Base-by-base conservation (phyloP, 2,329 filamentous ascomycete genomes). In the Verruconis gallopava region DNA sequence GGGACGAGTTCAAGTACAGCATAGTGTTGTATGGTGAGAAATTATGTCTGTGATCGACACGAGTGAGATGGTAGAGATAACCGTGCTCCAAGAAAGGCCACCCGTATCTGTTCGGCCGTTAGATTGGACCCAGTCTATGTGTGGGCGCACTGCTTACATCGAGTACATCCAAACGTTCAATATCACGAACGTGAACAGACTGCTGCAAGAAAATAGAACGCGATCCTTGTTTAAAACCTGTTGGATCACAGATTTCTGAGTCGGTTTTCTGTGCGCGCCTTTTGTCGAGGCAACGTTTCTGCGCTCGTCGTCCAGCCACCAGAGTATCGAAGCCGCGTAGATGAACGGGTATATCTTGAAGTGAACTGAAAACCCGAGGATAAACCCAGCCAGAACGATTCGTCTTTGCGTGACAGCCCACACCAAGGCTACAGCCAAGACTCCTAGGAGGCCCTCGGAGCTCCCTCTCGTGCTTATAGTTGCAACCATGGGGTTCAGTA, bases 281-380 rank as follows among this genome's bases (percentile, higher is more conserved):
- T 30, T 30, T 30, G 25, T n/a, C n/a, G 25, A 9, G 6, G 25
- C n/a, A 30, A n/a, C 6, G n/a, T 30, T 30, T 30, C 25, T 30
- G 13, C 46, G 44, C 12, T 72, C 69, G 2, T 63, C 64, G 50
- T 84, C 81, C 64, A 89, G 75, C 80, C 80, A 88, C 79, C 81
- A 86, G 4, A 85, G 60, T 33, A 91, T 79, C 3, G 81, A 78
- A 0, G 79, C 75, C 2, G 84, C 89, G 60, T 98, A 98, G 46
- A 98, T 85, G 60, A 96, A 94, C 0, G 91, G 91, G 54, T 98
- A 98, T 47, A 98, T 96, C 69, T 98, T 98, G 65, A 98, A 93
- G 63, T 98, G 91, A 19, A 96, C 88, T 1, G 77, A 77, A 20
- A 94, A 63, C 0, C 91, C 91, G 2, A 98, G 67, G 21, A 96